A percentile compares a stretch with the other conserved stretches of the same genome.
Evolutionary conservation across 352 stramenopile genomes (phyloP).

Genomic region (Pythium monospermum): DNA sequence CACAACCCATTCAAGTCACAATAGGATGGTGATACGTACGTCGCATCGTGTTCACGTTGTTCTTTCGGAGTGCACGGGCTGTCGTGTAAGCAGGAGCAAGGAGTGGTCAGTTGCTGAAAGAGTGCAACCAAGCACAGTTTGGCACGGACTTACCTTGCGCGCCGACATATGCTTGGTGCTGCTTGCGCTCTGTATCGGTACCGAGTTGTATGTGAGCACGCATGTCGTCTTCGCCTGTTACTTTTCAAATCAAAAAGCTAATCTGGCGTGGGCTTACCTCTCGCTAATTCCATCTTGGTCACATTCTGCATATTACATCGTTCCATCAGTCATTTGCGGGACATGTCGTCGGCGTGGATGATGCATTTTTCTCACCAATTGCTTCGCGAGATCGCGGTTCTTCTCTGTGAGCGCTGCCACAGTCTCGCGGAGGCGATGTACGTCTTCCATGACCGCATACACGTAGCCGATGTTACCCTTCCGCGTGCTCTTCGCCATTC

Average conservation of each 20-base stretch:
- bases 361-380: conserved; percentile 56
- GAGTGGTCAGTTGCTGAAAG: too few species aligned
- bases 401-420: conserved; percentile 37
- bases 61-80: too few species aligned
- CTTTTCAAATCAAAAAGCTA: too few species aligned
- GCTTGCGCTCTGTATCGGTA: conserved; percentile 1
- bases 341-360: too few species aligned
- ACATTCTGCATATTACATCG: conserved; percentile 52
- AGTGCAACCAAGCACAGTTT: background rate
- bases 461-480: conserved; percentile 38
- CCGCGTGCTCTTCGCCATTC: conserved; percentile 19
- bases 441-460: conserved; percentile 60
- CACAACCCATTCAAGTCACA: too few species aligned
- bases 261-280: too few species aligned
- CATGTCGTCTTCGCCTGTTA: too few species aligned
- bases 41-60: too few species aligned
- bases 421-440: conserved; percentile 47
- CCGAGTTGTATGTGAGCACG: too few species aligned
- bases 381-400: conserved; percentile 60
- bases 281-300: conserved; percentile 47
- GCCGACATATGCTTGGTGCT: conserved; percentile 10
- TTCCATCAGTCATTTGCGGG: too few species aligned
- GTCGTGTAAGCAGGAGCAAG: too few species aligned
- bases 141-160: conserved; percentile 4
- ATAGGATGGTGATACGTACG: too few species aligned